These are phyloP conservation scores for Cytospora schulzeri DNA, from an alignment of 2,329 filamentous ascomycete species.

Conservation along the genomic window DNA sequence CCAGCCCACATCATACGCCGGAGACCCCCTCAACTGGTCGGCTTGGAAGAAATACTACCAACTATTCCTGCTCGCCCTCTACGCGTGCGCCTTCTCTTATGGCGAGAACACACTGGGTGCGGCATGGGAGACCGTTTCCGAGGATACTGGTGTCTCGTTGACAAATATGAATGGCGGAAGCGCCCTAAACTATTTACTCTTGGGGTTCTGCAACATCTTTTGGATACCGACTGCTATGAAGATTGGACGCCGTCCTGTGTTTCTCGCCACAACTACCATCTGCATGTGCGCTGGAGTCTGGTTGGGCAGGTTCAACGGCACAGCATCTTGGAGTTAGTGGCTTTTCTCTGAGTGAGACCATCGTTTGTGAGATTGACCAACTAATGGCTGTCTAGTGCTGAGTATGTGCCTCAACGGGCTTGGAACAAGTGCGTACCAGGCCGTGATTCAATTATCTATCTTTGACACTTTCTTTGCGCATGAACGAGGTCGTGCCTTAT, in stretches of 20 bases:
- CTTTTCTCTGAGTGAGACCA: neutral
- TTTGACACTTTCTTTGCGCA: conserved; percentile 45
- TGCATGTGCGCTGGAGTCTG: conserved; percentile 37
- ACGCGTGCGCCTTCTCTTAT: conserved; percentile 44
- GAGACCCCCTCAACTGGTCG: conserved; percentile 35
- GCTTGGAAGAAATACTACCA: conserved; percentile 43
- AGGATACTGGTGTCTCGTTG: conserved; percentile 41
- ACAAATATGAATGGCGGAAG: conserved; percentile 45
- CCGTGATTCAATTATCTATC: conserved; percentile 42
- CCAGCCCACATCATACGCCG: conserved; percentile 17
- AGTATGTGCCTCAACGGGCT: conserved; percentile 37
- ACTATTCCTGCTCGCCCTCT: conserved; percentile 42
- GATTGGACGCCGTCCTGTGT: conserved; percentile 39
- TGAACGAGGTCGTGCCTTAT: conserved; percentile 40
- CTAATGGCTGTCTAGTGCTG: conserved; percentile 23
- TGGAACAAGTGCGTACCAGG: conserved; percentile 41
- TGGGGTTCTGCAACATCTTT: conserved; percentile 45
- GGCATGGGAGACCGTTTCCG: conserved; percentile 44
- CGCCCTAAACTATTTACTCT: conserved; percentile 43
- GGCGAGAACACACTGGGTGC: conserved; percentile 46
- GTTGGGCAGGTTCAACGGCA: conserved; percentile 34
- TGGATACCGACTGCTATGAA: conserved; percentile 39
- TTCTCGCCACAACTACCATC: conserved; percentile 38
- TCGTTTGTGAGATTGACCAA: neutral
- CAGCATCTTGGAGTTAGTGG: conserved; percentile 34